Evolutionary conservation across 805 yeast species (phyloP).

Genomic region (Barnettozyma californica): DNA sequence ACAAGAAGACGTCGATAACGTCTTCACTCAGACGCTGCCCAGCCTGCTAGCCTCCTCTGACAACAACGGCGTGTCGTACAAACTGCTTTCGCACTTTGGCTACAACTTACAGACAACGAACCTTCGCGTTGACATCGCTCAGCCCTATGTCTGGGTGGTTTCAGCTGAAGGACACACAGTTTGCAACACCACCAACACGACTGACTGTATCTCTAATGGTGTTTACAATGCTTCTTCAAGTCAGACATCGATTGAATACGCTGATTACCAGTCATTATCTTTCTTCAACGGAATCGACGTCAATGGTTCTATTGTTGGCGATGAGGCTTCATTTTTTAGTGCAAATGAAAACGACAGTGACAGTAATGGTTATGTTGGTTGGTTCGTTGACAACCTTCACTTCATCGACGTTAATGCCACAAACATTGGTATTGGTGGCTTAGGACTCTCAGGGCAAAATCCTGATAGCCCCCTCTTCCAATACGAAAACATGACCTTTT

Average conservation of each 20-base stretch:
- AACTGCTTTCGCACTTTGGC: slow-evolving; percentile 30
- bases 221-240: slow-evolving; percentile 9
- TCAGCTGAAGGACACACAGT: not conserved
- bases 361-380: too few relatives aligned
- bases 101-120: slow-evolving; percentile 25
- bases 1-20: not conserved
- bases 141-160: slow-evolving; percentile 34
- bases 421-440: slow-evolving; percentile 34
- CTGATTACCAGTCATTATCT: not conserved
- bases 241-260: not conserved
- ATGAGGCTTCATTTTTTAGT: slow-evolving; percentile 5
- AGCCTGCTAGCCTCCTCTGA: not conserved
- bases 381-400: slow-evolving; percentile 22
- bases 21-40: not conserved
- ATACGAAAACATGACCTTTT: slow-evolving; percentile 19
- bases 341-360: not conserved
- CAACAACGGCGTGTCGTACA: slow-evolving; percentile 18
- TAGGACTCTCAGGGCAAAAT: slow-evolving; percentile 39
- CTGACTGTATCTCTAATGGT: slow-evolving; percentile 15
- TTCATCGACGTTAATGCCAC: slow-evolving; percentile 37
- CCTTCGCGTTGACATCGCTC: slow-evolving; percentile 32
- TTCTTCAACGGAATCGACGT: slow-evolving; percentile 14
- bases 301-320: slow-evolving; percentile 18
- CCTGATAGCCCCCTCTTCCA: not conserved
- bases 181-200: not conserved